Conservation (phyloP, 2,329 filamentous ascomycete species). For the Hypoxylon sp. region DNA sequence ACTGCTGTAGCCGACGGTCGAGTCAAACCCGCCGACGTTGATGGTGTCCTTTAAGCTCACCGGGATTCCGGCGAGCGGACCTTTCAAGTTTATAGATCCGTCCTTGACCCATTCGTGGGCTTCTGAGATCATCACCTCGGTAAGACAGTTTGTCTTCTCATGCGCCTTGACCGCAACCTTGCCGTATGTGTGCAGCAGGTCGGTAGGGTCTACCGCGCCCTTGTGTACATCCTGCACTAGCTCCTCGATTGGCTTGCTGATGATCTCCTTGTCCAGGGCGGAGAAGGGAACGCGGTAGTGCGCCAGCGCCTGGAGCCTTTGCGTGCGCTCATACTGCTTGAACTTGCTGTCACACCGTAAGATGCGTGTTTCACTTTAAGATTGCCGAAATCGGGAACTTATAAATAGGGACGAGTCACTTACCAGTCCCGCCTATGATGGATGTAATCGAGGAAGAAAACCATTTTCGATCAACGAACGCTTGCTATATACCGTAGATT, state of each 20-base stretch:
- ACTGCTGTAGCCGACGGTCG: conserved; percentile 81
- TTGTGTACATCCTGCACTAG: conserved; percentile 83
- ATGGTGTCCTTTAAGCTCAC: conserved; percentile 86
- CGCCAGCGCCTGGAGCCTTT: conserved; percentile 74
- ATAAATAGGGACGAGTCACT: conserved; percentile 44
- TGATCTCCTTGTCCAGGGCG: conserved; percentile 71
- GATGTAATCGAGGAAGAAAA: conserved; percentile 68
- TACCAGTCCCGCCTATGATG: conserved; percentile 79
- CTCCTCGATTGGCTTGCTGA: conserved; percentile 79
- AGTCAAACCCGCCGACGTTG: conserved; percentile 84
- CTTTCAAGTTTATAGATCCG: conserved; percentile 75
- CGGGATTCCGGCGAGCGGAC: conserved; percentile 87
- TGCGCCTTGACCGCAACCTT: conserved; percentile 89
- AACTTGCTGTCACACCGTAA: conserved; percentile 67
- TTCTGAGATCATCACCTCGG: conserved; percentile 83
- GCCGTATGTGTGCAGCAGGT: conserved; percentile 86
- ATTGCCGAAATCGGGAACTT: conserved; percentile 14
- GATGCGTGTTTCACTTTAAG: conserved; percentile 10
- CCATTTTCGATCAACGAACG: conserved; percentile 48
- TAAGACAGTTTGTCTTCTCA: conserved; percentile 87
- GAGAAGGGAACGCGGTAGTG: conserved; percentile 76
- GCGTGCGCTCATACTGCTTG: conserved; percentile 81
- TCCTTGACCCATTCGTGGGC: conserved; percentile 78
- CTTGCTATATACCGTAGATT: not conserved
- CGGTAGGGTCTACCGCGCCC: conserved; percentile 71